Percentiles rank a stretch among this genome's conserved stretches.
These are phyloP conservation scores for Penicillium taxi DNA, from an alignment of 495 filamentous ascomycete genomes.

Conservation along the genomic window DNA sequence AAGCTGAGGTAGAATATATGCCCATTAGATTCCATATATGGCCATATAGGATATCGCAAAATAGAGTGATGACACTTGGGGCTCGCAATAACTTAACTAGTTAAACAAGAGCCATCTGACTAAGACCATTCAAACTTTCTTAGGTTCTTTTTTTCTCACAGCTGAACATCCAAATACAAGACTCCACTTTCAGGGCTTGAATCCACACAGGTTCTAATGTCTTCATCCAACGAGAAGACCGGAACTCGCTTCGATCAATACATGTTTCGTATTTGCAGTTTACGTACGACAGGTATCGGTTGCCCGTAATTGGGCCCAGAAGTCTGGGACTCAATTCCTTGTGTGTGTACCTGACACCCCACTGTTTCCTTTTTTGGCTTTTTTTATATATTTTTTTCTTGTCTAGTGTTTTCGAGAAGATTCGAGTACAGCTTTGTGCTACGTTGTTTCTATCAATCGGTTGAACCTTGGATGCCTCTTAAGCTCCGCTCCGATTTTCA, in stretches of 20 bases:
- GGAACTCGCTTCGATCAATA: constrained; percentile 18
- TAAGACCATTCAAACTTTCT: no score
- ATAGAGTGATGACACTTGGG: no score
- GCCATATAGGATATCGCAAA: no score
- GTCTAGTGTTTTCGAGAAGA: constrained; percentile 12
- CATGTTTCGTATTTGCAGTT: constrained; percentile 7
- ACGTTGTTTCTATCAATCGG: background rate
- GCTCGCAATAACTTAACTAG: no score
- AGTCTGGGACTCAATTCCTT: constrained; percentile 6
- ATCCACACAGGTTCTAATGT: constrained; percentile 21
- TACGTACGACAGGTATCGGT: constrained; percentile 6
- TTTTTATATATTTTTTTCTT: constrained; percentile 1
- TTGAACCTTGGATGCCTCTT: no score
- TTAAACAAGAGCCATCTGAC: no score
- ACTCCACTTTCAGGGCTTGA: constrained; percentile 28
- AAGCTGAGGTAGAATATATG: no score
- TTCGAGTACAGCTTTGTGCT: constrained; percentile 3
- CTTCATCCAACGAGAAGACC: constrained; percentile 19
- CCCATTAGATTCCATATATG: no score
- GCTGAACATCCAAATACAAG: no score
- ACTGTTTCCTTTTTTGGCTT: constrained; percentile 11
- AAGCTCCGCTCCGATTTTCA: no score
- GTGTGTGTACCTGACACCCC: constrained; percentile 8
- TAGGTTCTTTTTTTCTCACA: background rate
- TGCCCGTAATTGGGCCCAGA: background rate